Conservation (phyloP, 768 basidiomycete genomes). For the Tylopilus intermedius region DNA sequence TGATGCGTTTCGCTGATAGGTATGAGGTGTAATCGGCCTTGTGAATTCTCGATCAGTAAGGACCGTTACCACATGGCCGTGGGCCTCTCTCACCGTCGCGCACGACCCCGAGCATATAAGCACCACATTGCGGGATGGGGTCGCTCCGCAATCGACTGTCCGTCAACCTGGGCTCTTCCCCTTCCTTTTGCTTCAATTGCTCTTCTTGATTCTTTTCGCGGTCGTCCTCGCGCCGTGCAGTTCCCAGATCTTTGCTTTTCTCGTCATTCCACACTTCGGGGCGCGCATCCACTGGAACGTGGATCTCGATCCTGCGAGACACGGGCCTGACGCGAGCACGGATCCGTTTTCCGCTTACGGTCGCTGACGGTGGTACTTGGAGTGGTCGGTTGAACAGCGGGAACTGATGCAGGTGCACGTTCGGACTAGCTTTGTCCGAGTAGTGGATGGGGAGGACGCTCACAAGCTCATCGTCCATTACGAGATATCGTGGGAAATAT, state of each 20-base stretch:
- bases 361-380: slow-evolving; percentile 71
- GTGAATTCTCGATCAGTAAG: slow-evolving; percentile 8
- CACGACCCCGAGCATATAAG: slow-evolving; percentile 73
- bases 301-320: slow-evolving; percentile 63
- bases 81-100: slow-evolving; percentile 51
- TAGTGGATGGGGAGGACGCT: slow-evolving; percentile 67
- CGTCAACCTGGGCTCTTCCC: slow-evolving; percentile 56
- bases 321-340: slow-evolving; percentile 66
- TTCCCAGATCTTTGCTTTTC: slow-evolving; percentile 59
- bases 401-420: slow-evolving; percentile 77
- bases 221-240: slow-evolving; percentile 67
- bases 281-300: slow-evolving; percentile 77
- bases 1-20: slow-evolving; percentile 77
- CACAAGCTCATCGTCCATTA: slow-evolving; percentile 56
- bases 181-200: slow-evolving; percentile 41
- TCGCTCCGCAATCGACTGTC: slow-evolving; percentile 75
- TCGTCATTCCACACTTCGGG: slow-evolving; percentile 79
- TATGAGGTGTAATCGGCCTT: slow-evolving; percentile 73
- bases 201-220: slow-evolving; percentile 69
- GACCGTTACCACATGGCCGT: background rate
- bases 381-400: slow-evolving; percentile 71
- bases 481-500: slow-evolving; percentile 16
- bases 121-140: slow-evolving; percentile 56
- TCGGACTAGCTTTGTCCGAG: slow-evolving; percentile 54
- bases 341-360: slow-evolving; percentile 69